These are phyloP conservation scores for Dendrocalamus sinicus DNA, from an alignment of 176 grass and related monocot genomes.

Conservation along the genomic window DNA sequence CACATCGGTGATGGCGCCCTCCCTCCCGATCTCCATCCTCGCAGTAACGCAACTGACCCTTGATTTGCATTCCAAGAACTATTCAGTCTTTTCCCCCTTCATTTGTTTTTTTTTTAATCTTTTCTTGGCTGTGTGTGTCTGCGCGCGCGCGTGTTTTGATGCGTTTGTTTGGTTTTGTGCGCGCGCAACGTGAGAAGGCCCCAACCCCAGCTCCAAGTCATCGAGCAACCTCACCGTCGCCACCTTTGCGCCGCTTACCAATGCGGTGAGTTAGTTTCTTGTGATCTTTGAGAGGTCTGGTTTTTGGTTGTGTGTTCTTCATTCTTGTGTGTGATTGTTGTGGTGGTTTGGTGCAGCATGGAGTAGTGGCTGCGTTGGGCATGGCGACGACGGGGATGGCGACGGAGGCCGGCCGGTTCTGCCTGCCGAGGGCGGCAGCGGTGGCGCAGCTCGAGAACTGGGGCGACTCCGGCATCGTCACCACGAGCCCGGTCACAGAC, in stretches of 20 bases:
- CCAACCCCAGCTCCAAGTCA: constrained; percentile 77
- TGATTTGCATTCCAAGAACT: constrained; percentile 27
- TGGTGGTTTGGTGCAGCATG: background rate
- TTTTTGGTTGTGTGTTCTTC: background rate
- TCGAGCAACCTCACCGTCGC: constrained; percentile 77
- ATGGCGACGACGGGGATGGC: constrained; percentile 56
- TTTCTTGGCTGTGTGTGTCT: background rate
- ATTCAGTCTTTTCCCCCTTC: background rate
- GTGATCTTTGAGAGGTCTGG: background rate
- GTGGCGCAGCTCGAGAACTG: constrained; percentile 72
- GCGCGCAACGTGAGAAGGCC: constrained; percentile 53
- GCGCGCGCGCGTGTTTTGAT: background rate
- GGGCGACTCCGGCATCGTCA: constrained; percentile 72
- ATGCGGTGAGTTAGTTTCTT: constrained; percentile 47
- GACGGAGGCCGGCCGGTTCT: constrained; percentile 36
- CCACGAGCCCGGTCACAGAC: constrained; percentile 65
- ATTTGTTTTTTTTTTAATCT: constrained; percentile 8
- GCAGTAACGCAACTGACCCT: constrained; percentile 43
- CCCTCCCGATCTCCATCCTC: constrained; percentile 62
- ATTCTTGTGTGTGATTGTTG: background rate
- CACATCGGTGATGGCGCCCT: constrained; percentile 76
- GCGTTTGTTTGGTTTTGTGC: background rate
- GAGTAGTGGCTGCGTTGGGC: constrained; percentile 37
- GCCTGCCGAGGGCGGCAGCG: constrained; percentile 46
- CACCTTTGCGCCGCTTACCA: constrained; percentile 52